Evolutionary conservation across 169 alveolate genomes (phyloP), one percentile per base, ranked within the genome.

Genomic region (Cryptosporidium xiaoi): DNA sequence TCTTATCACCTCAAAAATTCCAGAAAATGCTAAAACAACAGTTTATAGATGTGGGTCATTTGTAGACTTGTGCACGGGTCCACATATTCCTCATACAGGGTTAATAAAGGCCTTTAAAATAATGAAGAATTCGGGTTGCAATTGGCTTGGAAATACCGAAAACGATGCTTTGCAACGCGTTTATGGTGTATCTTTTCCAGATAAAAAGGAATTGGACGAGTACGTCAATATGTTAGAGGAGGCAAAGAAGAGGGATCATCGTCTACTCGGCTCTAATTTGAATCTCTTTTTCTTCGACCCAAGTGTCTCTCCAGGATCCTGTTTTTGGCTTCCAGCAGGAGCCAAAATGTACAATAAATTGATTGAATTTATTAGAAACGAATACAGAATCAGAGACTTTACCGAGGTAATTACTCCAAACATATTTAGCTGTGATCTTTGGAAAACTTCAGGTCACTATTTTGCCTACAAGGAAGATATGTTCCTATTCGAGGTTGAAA

Each of bases 1-100:
- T 90, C 92, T 99, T 82, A 99, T 99, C 69, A 89, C 94, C 56
- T 93, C 93, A 82, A 99, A 99, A 94, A 95, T 98, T 27, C 98
- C 99, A 1, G 99, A 97, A 18, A 96, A 95, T 55, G 96, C 96
- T 6, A 91, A 91, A 77, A 97, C 99, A 5, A 96, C 99, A 53
- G 98, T 98, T 48, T 98, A 99, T 93, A 93, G 97, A 64, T 97
- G 99, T 90, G 99, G 99, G 1, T 92, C 94, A 65, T 94, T 99
- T 69, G 98, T 99, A 58, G 99, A 99, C 91, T 92, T 99, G 46
- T 99, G 99, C 83, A 95, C 98, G 51, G 99, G 99, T 13, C 99
- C 99, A 2, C 99, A 98, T 91, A 71, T 98, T 50, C 99, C 99
- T 51, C 90, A 94, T 82, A 97, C 99, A 16, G 97, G 97, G 7